phyloP scores from a whole-genome alignment of 108 stramenopile genomes.

The Epithemia pelagica region DNA sequence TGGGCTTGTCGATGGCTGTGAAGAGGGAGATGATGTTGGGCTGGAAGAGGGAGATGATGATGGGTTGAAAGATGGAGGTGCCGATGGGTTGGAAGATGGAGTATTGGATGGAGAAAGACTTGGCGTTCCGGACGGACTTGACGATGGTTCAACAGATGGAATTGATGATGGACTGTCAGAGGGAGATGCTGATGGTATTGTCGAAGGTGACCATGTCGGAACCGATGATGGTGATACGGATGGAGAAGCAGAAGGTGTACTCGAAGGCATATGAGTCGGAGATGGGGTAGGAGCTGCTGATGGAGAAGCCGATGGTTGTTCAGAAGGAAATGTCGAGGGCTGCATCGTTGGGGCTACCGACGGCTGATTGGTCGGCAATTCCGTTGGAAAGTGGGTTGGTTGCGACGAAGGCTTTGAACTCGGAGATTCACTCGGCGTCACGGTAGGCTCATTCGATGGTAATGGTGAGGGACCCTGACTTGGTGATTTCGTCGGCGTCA shows the following conservation, averaged over 20 bases:
- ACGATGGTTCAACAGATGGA: slow-evolving; percentile 3
- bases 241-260: slow-evolving; percentile 4
- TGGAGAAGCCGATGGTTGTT: neutral
- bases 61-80: neutral
- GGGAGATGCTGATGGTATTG: neutral
- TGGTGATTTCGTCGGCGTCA: neutral
- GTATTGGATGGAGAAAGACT: neutral
- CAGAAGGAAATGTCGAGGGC: neutral
- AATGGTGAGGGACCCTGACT: neutral
- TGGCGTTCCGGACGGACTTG: too few species aligned
- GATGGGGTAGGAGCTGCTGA: neutral
- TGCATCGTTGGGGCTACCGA: neutral
- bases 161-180: slow-evolving; percentile 14
- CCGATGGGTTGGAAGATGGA: neutral
- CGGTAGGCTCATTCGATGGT: neutral
- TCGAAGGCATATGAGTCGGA: neutral
- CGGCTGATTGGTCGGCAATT: neutral
- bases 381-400: neutral
- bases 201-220: slow-evolving; percentile 3
- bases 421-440: neutral
- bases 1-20: neutral
- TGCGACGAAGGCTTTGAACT: neutral
- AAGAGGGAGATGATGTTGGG: slow-evolving; percentile 11
- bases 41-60: neutral
- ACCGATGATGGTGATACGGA: slow-evolving; percentile 3